Conservation (phyloP, 2,329 filamentous ascomycete species). For the Aureobasidium mangrovei region DNA sequence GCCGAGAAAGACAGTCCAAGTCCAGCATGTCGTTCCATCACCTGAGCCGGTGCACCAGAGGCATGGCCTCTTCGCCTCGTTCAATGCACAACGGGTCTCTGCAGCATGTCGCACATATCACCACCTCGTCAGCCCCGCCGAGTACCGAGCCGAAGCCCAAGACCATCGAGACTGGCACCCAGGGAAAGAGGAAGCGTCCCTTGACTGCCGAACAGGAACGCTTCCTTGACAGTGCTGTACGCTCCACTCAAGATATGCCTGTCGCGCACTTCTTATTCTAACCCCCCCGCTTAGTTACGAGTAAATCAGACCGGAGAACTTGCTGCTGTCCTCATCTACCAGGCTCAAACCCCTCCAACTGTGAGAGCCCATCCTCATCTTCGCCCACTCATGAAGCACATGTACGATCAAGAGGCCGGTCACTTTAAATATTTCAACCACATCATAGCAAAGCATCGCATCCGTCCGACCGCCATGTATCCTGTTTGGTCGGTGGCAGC, state of each 20-base stretch:
- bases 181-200: conserved; percentile 24
- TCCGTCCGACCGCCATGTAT: conserved; percentile 87
- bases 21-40: conserved; percentile 7
- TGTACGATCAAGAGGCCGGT: conserved; percentile 92
- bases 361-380: conserved; percentile 76
- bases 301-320: conserved; percentile 97
- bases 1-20: no score
- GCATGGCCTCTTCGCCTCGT: conserved; percentile 1
- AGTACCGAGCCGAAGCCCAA: conserved; percentile 18
- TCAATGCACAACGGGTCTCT: neutral
- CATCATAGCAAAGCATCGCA: conserved; percentile 73
- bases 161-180: conserved; percentile 4
- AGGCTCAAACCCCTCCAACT: conserved; percentile 75
- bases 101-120: conserved; percentile 13
- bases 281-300: conserved; percentile 51
- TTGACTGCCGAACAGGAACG: conserved; percentile 62
- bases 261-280: neutral
- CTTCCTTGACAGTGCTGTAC: conserved; percentile 65
- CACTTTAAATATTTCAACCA: conserved; percentile 81
- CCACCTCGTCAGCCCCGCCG: conserved; percentile 15
- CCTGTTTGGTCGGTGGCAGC: conserved; percentile 80
- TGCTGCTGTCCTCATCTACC: conserved; percentile 92
- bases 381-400: conserved; percentile 85
- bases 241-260: conserved; percentile 18
- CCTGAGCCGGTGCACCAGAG: conserved; percentile 2